These are phyloP conservation scores for Grigorovia transvaalensis DNA, from an alignment of 805 yeast genomes.

Conservation along the genomic window DNA sequence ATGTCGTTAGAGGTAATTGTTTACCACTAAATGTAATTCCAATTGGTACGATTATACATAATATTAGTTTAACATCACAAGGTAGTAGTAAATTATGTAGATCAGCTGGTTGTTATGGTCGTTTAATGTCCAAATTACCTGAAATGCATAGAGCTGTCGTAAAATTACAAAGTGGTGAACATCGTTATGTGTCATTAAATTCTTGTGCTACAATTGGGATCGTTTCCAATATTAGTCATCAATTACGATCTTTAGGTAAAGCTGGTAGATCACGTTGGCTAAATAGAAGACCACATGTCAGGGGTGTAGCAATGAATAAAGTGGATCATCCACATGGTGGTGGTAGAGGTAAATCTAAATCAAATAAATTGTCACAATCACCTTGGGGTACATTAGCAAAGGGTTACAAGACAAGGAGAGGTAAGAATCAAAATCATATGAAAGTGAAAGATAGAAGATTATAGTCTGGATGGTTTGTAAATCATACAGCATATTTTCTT, in stretches of 20 bases:
- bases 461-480: too few species aligned
- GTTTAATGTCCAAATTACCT: conserved; percentile 69
- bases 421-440: conserved; percentile 72
- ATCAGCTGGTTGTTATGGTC: conserved; percentile 90
- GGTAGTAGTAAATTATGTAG: conserved; percentile 86
- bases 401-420: conserved; percentile 90
- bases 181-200: conserved; percentile 73
- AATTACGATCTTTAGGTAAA: conserved; percentile 81
- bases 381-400: conserved; percentile 93
- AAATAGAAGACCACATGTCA: conserved; percentile 89
- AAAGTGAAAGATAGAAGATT: conserved; percentile 76
- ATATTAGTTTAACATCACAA: conserved; percentile 63
- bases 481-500: not conserved
- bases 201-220: conserved; percentile 92
- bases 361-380: conserved; percentile 85
- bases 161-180: conserved; percentile 84
- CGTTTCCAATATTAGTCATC: conserved; percentile 88
- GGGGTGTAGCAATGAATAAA: conserved; percentile 98
- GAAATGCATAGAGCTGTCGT: conserved; percentile 64
- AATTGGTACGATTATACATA: conserved; percentile 84
- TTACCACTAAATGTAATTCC: conserved; percentile 88
- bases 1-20: conserved; percentile 66
- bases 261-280: conserved; percentile 91
- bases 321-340: conserved; percentile 99
- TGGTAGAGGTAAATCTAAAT: conserved; percentile 98